phyloP scores from a whole-genome alignment of 1,139 yeast genomes.

The Diutina neorugosa region DNA sequence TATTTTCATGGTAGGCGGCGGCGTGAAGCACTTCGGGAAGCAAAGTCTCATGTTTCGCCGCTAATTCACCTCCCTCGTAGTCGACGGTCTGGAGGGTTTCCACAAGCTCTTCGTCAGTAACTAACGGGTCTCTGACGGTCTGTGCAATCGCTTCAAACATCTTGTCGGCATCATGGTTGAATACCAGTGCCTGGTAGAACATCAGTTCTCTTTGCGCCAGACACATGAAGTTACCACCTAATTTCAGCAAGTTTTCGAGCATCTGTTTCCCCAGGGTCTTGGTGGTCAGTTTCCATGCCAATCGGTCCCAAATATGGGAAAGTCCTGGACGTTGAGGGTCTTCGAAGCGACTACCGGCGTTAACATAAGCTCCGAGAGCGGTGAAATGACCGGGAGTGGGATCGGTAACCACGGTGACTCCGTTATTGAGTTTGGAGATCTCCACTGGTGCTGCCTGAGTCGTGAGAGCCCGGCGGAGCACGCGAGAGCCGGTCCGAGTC shows the following conservation, averaged over 20 bases:
- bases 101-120: slow-evolving; percentile 57
- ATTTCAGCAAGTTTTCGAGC: slow-evolving; percentile 60
- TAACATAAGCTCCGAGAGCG: slow-evolving; percentile 80
- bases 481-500: background rate
- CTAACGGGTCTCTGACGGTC: slow-evolving; percentile 59
- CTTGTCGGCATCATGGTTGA: slow-evolving; percentile 71
- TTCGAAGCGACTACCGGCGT: slow-evolving; percentile 87
- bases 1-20: slow-evolving; percentile 60
- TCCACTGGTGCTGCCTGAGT: background rate
- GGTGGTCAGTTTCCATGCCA: slow-evolving; percentile 77
- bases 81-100: slow-evolving; percentile 68
- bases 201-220: slow-evolving; percentile 86
- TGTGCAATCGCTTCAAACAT: slow-evolving; percentile 78
- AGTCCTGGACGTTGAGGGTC: slow-evolving; percentile 41
- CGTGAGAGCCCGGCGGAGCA: background rate
- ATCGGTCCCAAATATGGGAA: slow-evolving; percentile 73
- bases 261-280: slow-evolving; percentile 53
- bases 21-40: slow-evolving; percentile 82
- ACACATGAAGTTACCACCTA: slow-evolving; percentile 94
- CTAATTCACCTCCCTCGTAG: slow-evolving; percentile 74
- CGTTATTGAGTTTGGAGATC: slow-evolving; percentile 39
- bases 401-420: slow-evolving; percentile 74
- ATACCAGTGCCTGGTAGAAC: slow-evolving; percentile 90
- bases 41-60: slow-evolving; percentile 75
- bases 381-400: slow-evolving; percentile 85